Conservation (phyloP, 164 flowering plant species). For the Umbellularia californica region DNA sequence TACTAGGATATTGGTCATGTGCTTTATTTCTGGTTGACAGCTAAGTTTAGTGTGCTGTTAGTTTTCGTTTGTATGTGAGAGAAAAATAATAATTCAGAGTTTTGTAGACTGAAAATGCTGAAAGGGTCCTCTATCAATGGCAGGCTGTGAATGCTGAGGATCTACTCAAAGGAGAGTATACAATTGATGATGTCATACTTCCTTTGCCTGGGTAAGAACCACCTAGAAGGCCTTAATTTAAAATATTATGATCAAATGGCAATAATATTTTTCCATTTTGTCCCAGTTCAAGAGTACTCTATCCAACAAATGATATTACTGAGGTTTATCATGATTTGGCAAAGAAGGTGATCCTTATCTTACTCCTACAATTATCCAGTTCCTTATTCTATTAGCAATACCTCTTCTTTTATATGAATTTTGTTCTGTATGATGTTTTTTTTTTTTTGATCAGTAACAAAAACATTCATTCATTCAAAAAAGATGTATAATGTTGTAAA, state of each 20-base stretch:
- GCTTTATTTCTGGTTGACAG: background rate
- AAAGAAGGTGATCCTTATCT: slow-evolving; percentile 45
- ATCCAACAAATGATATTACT: slow-evolving; percentile 71
- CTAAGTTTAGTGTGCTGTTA: background rate
- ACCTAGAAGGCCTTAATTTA: background rate
- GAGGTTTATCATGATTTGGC: slow-evolving; percentile 80
- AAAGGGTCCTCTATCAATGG: slow-evolving; percentile 7
- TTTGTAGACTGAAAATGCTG: background rate
- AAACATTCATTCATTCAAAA: too few relatives aligned
- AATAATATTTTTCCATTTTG: slow-evolving; percentile 8
- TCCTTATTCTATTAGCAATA: background rate
- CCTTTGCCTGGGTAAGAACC: slow-evolving; percentile 84
- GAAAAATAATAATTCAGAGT: too few relatives aligned
- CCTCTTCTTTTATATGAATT: background rate
- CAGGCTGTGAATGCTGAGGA: slow-evolving; percentile 70
- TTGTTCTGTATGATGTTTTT: too few relatives aligned
- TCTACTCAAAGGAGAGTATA: slow-evolving; percentile 46
- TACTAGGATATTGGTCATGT: background rate
- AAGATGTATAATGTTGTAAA: too few relatives aligned
- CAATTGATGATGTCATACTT: slow-evolving; percentile 75
- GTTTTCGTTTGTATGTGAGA: background rate
- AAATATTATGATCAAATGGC: background rate
- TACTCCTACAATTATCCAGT: background rate
- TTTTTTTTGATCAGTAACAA: too few relatives aligned
- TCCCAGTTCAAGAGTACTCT: slow-evolving; percentile 65